Percentiles rank a stretch among this genome's conserved stretches.
These are phyloP conservation scores for Alternaria solani DNA, from an alignment of 2,329 filamentous ascomycete species.

Conservation along the genomic window DNA sequence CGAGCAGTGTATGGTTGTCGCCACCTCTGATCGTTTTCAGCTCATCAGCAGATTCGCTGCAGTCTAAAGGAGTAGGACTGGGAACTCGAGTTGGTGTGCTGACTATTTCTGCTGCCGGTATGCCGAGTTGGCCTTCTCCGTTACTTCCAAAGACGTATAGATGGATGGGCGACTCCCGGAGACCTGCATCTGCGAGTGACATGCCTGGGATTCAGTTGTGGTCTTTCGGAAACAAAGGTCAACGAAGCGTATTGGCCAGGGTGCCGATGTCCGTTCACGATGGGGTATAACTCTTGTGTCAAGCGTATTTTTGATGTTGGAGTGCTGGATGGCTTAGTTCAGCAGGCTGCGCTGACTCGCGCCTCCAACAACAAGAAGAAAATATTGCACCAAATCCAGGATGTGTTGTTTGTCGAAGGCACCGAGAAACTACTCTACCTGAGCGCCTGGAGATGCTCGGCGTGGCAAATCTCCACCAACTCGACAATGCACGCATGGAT, in stretches of 20 bases:
- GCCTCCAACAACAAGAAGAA: not conserved
- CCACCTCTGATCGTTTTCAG: constrained; percentile 64
- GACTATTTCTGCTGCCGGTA: constrained; percentile 55
- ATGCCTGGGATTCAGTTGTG: not conserved
- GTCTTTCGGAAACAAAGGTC: not conserved
- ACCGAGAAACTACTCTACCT: not conserved
- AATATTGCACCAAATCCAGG: not conserved
- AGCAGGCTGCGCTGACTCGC: not conserved
- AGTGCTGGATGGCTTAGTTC: not conserved
- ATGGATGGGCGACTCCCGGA: constrained; percentile 5
- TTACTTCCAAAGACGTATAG: constrained; percentile 62
- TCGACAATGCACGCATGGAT: not conserved
- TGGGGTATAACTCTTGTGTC: no score
- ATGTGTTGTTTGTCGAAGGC: not conserved
- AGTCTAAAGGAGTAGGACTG: not conserved
- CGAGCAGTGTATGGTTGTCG: constrained; percentile 85
- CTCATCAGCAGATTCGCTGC: constrained; percentile 3
- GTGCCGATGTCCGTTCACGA: not conserved
- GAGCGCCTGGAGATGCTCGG: not conserved
- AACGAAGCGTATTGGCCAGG: not conserved
- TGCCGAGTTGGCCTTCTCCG: constrained; percentile 61
- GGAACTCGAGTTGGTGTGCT: constrained; percentile 24
- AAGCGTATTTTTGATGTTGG: not conserved
- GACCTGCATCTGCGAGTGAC: no score
- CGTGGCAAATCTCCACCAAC: not conserved